Evolutionary conservation across 768 basidiomycete genomes (phyloP), one percentile per base, ranked within the genome.

Genomic region (Krasilnikovozyma curviuscula): DNA sequence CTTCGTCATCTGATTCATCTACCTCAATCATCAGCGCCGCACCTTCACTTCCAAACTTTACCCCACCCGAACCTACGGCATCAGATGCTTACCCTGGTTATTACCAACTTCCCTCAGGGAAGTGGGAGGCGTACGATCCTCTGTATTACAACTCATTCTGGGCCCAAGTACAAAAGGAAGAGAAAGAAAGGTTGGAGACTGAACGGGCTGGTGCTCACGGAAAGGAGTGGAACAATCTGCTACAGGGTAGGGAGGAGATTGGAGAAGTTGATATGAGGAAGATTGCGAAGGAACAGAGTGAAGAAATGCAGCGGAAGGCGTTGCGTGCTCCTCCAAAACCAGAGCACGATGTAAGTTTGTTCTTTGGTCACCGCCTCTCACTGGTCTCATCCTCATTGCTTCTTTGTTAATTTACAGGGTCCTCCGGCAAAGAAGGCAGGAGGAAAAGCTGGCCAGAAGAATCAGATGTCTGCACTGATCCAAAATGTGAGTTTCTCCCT

Each of bases 381-480:
- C 3, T 45, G 16, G 18, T 13, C 13, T 5, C 42, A 5, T 5
- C 9, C 25, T 4, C 10, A 18, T 10, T 4, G 35, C 3, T 45
- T 45, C 34, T 21, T 31, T n/a, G n/a, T n/a, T n/a, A n/a, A n/a
- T 7, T 18, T 1, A n/a, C 32, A 46, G 44, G 29, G 33, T 19
- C 44, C 44, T 8, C 27, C 27, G 28, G 24, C 35, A 32, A 46
- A 46, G 44, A 25, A 29, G 27, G 38, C 28, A 21, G 33, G 28
- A 18, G 19, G 13, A 32, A 46, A 46, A 35, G 33, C 44, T 21
- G 44, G 44, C 16, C 44, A 31, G 25, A 40, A 41, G 19, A 52
- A 52, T 40, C 50, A 52, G 33, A 44, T 52, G n/a, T 52, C 50
- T 18, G 40, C 50, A 14, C 50, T 52, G 34, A 40, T 52, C 27